Evolutionary conservation across 495 filamentous ascomycete genomes (phyloP), one percentile per base, ranked within the genome.

Genomic region (Cercophora sp.): DNA sequence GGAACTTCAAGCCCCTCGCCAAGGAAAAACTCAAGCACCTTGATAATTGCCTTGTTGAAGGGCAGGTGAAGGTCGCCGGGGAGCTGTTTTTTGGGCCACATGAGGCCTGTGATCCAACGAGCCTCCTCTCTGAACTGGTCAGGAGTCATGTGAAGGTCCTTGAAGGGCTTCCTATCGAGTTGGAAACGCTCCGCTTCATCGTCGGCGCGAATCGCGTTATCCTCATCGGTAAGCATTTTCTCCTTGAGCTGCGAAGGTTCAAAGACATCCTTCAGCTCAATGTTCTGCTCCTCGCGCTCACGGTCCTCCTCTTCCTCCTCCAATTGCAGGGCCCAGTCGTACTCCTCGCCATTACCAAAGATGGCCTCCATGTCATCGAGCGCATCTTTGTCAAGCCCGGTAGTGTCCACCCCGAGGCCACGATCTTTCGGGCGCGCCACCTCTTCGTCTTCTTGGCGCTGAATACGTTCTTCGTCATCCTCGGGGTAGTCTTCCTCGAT

Each of bases 181-280:
- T 98, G 93, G 69, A 95, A 93, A 50, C 93, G 84, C 69, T 98
- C 93, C 2, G 93, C 94, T 52, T 96, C 85, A 66, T 98, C 93
- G 11, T 78, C 80, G 44, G 81, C 75, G 13, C 93, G 87, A 50
- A 98, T 96, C 44, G 80, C 73, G 65, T 96, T 94, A 61, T 98
- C 93, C 41, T 89, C 90, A 48, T 97, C 93, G 4, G 93, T 98
- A 27, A 98, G 81, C 67, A 97, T 87, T 68, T 87, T 89, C 67
- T 97, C 93, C 31, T 82, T 81, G 34, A 98, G 82, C 68, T 97
- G 88, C 1, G 90, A 91, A 2, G 94, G 94, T 69, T 98, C 93
- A 54, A 98, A 97, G 51, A 98, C 91, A 65, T 97, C 92, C 70
- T 96, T 96, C 36, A 98, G 76, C 65, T 96, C 88, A n/a, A 97